These are phyloP conservation scores for Phytophthora pluvialis DNA, from an alignment of 352 stramenopile species.

Conservation along the genomic window DNA sequence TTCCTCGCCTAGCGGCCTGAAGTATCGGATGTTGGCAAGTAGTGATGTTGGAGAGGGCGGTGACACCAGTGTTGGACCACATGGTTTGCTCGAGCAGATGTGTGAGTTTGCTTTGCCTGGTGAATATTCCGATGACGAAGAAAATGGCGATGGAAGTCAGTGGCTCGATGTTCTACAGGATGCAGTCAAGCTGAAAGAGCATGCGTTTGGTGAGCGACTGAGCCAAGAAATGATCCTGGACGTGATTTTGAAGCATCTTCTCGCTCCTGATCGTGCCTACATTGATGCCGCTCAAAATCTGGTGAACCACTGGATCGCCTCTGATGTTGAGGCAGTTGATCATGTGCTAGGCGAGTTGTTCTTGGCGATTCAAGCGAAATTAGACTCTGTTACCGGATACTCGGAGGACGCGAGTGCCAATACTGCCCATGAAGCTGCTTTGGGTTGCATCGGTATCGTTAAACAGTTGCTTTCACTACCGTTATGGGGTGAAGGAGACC, in stretches of 20 bases:
- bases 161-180: constrained; percentile 72
- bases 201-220: constrained; percentile 68
- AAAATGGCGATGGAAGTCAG: constrained; percentile 22
- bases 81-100: constrained; percentile 58
- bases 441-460: constrained; percentile 43
- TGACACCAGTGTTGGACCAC: constrained; percentile 22
- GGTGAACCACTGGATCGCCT: constrained; percentile 58
- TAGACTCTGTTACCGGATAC: constrained; percentile 46
- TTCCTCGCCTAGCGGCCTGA: constrained; percentile 33
- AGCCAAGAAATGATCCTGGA: constrained; percentile 63
- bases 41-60: constrained; percentile 15
- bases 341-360: constrained; percentile 56
- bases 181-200: constrained; percentile 71
- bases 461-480: constrained; percentile 44
- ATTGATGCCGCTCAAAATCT: constrained; percentile 48
- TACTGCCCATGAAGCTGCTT: constrained; percentile 34
- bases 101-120: constrained; percentile 46
- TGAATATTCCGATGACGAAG: constrained; percentile 15
- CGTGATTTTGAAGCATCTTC: constrained; percentile 58
- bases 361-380: constrained; percentile 32
- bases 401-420: constrained; percentile 36
- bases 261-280: constrained; percentile 33
- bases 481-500: constrained; percentile 36
- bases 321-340: constrained; percentile 48
- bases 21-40: constrained; percentile 54